Evolutionary conservation across 2,329 filamentous ascomycete genomes (phyloP), one percentile per base, ranked within the genome.

Genomic region (Diaporthe sp.): DNA sequence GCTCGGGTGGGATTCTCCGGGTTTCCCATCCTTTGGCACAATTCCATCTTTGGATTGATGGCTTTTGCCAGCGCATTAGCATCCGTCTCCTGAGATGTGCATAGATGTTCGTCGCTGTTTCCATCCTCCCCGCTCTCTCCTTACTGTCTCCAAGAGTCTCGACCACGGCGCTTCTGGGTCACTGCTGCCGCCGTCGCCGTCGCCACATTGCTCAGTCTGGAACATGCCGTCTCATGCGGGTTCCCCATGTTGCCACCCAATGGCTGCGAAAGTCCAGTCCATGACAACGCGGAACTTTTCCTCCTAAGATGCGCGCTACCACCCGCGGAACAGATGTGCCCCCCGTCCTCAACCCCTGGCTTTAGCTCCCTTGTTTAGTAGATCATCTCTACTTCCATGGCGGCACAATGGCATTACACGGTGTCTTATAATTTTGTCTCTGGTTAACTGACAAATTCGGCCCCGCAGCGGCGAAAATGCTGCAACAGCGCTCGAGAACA

Each of bases 401-500:
- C 7, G 8, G 9, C 20, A 34, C 42, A 34, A 49, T 34, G 12
- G 42, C 42, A 25, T 39, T 49, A 49, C 61, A 49, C 61, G 8
- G 13, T 42, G 9, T 49, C 39, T 49, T 28, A 22, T 17, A 4
- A 34, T 1, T 25, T 68, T 13, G 22, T n/a, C 31, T 17, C 13
- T 55, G 34, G 49, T 49, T 70, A 42, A 70, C 65, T 42, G 49
- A 55, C 15, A 42, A 28, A 22, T 3, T 34, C 25, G 68, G 22
- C 28, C 4, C 22, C 57, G 15, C 76, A 90, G 88, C 79, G 90
- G 90, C 78, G 90, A 92, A 76, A 87, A 89, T 78, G 84, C 89
- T 5, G 90, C 90, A 57, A 80, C 86, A 15, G 85, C 85, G 42
- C 86, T 92, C 25, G 90, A 92, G 80, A 83, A 86, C 2, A 88